Base-by-base conservation (phyloP, 2,329 filamentous ascomycete genomes). In the Truncatella angustata region DNA sequence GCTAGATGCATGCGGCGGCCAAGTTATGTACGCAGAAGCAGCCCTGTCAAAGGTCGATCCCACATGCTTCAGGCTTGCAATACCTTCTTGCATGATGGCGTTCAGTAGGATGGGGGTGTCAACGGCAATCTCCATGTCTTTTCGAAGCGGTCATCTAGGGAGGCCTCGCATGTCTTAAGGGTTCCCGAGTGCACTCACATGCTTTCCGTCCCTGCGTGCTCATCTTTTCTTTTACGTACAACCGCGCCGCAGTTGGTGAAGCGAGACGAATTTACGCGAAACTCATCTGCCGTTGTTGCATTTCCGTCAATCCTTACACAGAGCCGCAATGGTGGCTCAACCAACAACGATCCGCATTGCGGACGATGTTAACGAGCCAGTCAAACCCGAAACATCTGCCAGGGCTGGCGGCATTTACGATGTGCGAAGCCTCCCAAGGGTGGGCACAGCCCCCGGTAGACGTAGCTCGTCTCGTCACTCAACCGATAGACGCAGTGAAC, bases 401-500 rank as follows among this genome's bases (percentile, higher is more conserved):
- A 45, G 52, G n/a, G 46, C 48, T 12, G 67, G 65, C 7, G 68
- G 68, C 20, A 60, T 70, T 12, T 70, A 67, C 58, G 30, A 51
- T 46, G 42, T 40, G 20, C 49, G 49, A 18, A 46, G 39, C 39
- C 18, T 66, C 39, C 61, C 66, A 23, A 58, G 62, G 36, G 32
- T 56, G 9, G 61, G 60, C 24, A 55, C 54, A 11, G 49, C 54
- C 11, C 51, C 58, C 26, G 55, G 56, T 21, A 56, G 56, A 28
- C 60, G 58, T 26, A 63, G 60, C 36, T 44, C 54, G 45, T 66
- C 62, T 36, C 62, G 57, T 45, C 52, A 50, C 1, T 54, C 61
- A 4, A 60, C 61, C 16, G 58, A 63, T 24, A 49, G 56, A 24
- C 57, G 54, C 14, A 52, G 56, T 36, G 60, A 63, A 34, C 54